Conservation (phyloP, 768 basidiomycete genomes). For the Suillus fuscotomentosus region DNA sequence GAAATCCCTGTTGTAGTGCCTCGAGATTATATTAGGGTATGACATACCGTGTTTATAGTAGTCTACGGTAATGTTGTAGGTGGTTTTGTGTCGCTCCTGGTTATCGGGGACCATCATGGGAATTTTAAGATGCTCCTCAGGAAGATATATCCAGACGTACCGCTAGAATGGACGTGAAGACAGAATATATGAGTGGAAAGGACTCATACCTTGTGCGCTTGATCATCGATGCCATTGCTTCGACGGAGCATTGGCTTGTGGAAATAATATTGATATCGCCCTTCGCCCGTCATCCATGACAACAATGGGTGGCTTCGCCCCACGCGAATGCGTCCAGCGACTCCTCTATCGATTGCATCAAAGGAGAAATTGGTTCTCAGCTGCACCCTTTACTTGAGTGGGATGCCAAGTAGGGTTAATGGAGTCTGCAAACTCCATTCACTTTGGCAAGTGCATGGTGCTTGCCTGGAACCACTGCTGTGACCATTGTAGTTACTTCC, state of each 20-base stretch:
- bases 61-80: constrained; percentile 95
- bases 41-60: constrained; percentile 81
- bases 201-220: constrained; percentile 81
- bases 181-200: neutral
- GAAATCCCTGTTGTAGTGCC: constrained; percentile 97
- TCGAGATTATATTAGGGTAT: constrained; percentile 23
- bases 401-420: constrained; percentile 18
- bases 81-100: constrained; percentile 88
- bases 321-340: constrained; percentile 72
- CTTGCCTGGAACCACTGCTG: neutral
- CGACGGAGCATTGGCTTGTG: constrained; percentile 78
- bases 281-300: constrained; percentile 94
- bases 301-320: constrained; percentile 90
- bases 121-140: constrained; percentile 71
- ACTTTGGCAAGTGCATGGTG: neutral
- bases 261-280: constrained; percentile 88
- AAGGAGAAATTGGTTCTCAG: constrained; percentile 53
- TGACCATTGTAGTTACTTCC: neutral
- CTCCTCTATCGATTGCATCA: constrained; percentile 65
- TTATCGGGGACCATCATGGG: constrained; percentile 89
- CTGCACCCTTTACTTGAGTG: constrained; percentile 16
- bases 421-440: neutral
- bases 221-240: constrained; percentile 99
- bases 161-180: constrained; percentile 46
- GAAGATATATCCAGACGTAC: constrained; percentile 87